Percentiles rank a stretch among this genome's conserved stretches.
Evolutionary conservation across 2,329 filamentous ascomycete genomes (phyloP).

Genomic region (Nemania diffusa): DNA sequence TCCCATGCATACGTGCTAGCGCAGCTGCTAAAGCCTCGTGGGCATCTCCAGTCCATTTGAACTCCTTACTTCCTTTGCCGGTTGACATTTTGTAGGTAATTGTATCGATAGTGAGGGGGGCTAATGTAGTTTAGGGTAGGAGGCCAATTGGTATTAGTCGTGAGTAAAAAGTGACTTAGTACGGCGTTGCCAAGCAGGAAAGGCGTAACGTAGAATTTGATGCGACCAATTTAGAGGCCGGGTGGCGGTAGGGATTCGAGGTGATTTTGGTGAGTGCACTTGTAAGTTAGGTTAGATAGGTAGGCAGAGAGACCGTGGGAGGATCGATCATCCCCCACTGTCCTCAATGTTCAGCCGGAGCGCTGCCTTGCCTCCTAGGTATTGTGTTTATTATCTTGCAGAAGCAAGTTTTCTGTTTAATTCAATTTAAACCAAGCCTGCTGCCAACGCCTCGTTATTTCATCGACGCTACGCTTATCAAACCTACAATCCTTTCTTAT

Average conservation of each 20-base stretch:
- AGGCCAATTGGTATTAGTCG: not conserved
- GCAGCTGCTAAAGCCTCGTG: conserved; percentile 19
- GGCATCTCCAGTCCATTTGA: conserved; percentile 23
- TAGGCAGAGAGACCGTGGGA: conserved; percentile 6
- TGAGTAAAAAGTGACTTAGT: not conserved
- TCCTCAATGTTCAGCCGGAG: conserved; percentile 10
- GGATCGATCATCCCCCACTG: not conserved
- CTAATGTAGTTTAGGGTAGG: not conserved
- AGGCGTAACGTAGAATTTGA: not conserved
- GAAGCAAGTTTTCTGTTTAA: conserved; percentile 4
- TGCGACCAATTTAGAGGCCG: not conserved
- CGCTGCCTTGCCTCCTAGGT: conserved; percentile 9
- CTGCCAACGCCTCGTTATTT: conserved; percentile 31
- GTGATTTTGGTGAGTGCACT: not conserved
- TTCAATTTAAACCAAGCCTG: conserved; percentile 17
- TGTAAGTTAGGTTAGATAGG: not conserved
- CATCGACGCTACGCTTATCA: conserved; percentile 26
- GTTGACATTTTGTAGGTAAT: conserved; percentile 19
- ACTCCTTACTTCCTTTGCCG: not conserved
- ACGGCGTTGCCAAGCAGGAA: not conserved
- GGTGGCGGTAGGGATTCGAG: not conserved
- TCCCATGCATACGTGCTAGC: conserved; percentile 19
- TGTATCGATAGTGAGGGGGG: not conserved
- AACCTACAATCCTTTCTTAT: not conserved
- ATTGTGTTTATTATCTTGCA: not conserved